Base-by-base conservation (phyloP, 176 grass and related monocot species). In the Bonia amplexicaulis region DNA sequence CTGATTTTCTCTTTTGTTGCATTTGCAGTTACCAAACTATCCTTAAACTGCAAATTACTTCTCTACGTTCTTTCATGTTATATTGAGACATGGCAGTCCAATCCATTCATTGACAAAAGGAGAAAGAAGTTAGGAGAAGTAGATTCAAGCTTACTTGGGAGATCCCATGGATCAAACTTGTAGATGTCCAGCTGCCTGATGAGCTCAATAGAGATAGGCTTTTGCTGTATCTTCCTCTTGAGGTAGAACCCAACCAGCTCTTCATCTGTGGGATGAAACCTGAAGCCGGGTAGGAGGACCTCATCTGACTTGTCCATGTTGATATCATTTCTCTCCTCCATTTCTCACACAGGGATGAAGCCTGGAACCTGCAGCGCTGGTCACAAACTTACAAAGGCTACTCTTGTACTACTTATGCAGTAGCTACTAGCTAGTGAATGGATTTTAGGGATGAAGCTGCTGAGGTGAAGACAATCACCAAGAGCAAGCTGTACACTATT, bases 131-230 rank as follows among this genome's bases (percentile, higher is more conserved):
- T 4, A 46, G 40, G 45, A 77, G 12, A 72, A 22, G 33, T 17
- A 69, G 6, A 19, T n/a, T 63, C 22, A 9, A 73, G 3, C 93
- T 94, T 94, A 94, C 93, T 90, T 90, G 93, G 93, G 55, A 94
- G 90, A 84, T 94, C 93, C 93, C 93, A 94, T 63, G 93, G 93
- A 80, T 94, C 88, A 78, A 81, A 90, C 49, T 92, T 94, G 90
- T 92, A 94, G 82, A 92, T 94, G 47, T 94, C 93, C 48, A 94
- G 85, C 73, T 88, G 87, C 70, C 87, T 88, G 75, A 94, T 94
- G 26, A 94, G 90, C 85, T 94, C 93, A 84, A 94, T 88, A 77
- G 88, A 79, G 67, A 92, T 91, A 64, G 87, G 85, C 71, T 83
- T 92, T 59, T 94, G 93, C 87, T 88, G 90, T 58, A 94, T 82